Percentiles rank a stretch among this genome's conserved stretches.
Evolutionary conservation across 106 monocot species (phyloP).

Genomic region (Alisma plantagoaquatica): DNA sequence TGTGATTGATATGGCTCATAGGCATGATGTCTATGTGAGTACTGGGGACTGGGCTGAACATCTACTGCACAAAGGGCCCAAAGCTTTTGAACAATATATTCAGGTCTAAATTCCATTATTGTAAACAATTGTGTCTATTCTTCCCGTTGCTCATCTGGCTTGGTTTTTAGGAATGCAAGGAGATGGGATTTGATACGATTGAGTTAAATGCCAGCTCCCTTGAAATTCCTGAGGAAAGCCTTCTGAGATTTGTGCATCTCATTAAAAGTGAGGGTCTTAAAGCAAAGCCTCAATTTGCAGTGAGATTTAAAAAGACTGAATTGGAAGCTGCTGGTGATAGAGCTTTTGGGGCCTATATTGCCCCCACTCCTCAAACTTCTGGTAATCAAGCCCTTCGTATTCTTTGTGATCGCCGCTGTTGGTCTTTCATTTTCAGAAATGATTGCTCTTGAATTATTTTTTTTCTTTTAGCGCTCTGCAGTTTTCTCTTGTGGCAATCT

Average conservation of each 20-base stretch:
- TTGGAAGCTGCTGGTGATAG: conserved; percentile 41
- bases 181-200: conserved; percentile 76
- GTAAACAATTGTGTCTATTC: too few relatives aligned
- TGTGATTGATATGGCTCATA: conserved; percentile 69
- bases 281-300: conserved; percentile 68
- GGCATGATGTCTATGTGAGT: conserved; percentile 73
- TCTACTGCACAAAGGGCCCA: conserved; percentile 48
- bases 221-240: conserved; percentile 60
- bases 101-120: too few relatives aligned
- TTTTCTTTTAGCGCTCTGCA: too few relatives aligned
- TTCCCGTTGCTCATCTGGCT: too few relatives aligned
- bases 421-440: neutral
- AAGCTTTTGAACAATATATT: conserved; percentile 59
- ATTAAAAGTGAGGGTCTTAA: conserved; percentile 63
- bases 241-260: conserved; percentile 60
- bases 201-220: conserved; percentile 72
- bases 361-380: conserved; percentile 31
- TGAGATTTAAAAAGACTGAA: conserved; percentile 61
- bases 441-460: too few relatives aligned
- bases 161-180: conserved; percentile 67
- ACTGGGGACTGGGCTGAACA: conserved; percentile 88
- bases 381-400: conserved; percentile 16
- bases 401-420: neutral
- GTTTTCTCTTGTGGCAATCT: neutral
- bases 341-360: conserved; percentile 69